A percentile compares a stretch with the other conserved stretches of the same genome.
Evolutionary conservation across 441 rosid species (phyloP).

Genomic region (Arabidopsis hybrid): DNA sequence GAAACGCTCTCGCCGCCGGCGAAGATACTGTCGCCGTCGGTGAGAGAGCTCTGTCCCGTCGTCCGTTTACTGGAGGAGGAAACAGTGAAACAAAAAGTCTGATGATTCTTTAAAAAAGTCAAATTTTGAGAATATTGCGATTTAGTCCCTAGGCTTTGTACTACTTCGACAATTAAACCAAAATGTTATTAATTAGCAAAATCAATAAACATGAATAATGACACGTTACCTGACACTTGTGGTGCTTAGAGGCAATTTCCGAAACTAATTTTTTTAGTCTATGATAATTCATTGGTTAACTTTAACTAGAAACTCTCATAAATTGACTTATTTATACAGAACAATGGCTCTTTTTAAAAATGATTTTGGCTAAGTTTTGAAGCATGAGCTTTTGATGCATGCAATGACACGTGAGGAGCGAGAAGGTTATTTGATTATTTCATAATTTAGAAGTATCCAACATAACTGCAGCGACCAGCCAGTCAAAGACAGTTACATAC

Average conservation of each 20-base stretch:
- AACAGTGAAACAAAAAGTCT: neutral
- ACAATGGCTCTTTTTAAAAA: neutral
- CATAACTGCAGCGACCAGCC: neutral
- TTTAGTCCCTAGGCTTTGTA: neutral
- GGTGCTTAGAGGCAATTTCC: conserved; percentile 1
- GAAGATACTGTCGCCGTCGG: conserved; percentile 16
- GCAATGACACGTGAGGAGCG: neutral
- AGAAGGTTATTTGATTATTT: neutral
- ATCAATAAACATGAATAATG: neutral
- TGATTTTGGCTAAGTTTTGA: neutral
- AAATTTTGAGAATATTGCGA: neutral
- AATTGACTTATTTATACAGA: neutral
- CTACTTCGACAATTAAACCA: neutral
- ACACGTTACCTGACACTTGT: neutral
- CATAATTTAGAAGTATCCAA: neutral
- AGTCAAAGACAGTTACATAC: conserved; percentile 25
- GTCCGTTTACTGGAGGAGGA: neutral
- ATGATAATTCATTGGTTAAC: neutral
- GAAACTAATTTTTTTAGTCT: neutral
- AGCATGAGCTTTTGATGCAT: neutral
- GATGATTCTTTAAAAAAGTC: neutral
- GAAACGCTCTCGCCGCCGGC: conserved; percentile 17
- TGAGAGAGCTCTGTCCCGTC: conserved; percentile 15
- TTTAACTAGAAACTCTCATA: neutral
- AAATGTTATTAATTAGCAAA: neutral